phyloP scores from a whole-genome alignment of 495 filamentous ascomycete genomes.

The Mycothermus thermophilus region DNA sequence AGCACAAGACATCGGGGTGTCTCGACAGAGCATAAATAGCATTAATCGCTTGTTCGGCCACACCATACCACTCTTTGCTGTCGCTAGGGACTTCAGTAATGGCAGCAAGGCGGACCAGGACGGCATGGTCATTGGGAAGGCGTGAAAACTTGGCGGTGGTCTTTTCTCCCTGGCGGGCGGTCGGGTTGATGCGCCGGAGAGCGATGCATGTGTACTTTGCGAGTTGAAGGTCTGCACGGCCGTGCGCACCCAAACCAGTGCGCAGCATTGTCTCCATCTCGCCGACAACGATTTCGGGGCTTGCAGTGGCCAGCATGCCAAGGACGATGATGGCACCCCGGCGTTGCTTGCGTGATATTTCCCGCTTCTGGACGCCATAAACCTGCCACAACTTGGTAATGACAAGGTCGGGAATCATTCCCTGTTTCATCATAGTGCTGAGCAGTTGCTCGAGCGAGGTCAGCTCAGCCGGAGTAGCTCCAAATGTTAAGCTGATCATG shows the following conservation, averaged over 20 bases:
- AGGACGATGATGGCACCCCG: conserved; percentile 90
- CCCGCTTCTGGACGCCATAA: conserved; percentile 82
- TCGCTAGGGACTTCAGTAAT: conserved; percentile 73
- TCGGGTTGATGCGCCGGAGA: conserved; percentile 76
- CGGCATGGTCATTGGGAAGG: conserved; percentile 81
- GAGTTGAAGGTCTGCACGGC: conserved; percentile 68
- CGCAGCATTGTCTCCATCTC: conserved; percentile 90
- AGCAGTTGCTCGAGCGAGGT: conserved; percentile 91
- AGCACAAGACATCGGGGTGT: conserved; percentile 87
- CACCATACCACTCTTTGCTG: conserved; percentile 91
- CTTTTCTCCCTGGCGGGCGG: conserved; percentile 63
- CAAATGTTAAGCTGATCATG: conserved; percentile 97
- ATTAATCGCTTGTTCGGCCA: conserved; percentile 93
- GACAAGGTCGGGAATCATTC: conserved; percentile 72
- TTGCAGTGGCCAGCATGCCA: conserved; percentile 89
- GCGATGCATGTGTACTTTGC: conserved; percentile 94
- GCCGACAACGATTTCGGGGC: conserved; percentile 79
- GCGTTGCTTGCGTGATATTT: conserved; percentile 85
- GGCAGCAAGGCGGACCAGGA: conserved; percentile 63
- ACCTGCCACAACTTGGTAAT: conserved; percentile 93
- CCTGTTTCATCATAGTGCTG: conserved; percentile 93
- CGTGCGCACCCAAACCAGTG: conserved; percentile 72
- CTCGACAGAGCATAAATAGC: conserved; percentile 93
- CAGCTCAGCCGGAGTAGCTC: conserved; percentile 81
- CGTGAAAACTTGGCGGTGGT: conserved; percentile 53